phyloP scores from a whole-genome alignment of 371 early-diverging fungal genomes.

The Mucor racemosus region DNA sequence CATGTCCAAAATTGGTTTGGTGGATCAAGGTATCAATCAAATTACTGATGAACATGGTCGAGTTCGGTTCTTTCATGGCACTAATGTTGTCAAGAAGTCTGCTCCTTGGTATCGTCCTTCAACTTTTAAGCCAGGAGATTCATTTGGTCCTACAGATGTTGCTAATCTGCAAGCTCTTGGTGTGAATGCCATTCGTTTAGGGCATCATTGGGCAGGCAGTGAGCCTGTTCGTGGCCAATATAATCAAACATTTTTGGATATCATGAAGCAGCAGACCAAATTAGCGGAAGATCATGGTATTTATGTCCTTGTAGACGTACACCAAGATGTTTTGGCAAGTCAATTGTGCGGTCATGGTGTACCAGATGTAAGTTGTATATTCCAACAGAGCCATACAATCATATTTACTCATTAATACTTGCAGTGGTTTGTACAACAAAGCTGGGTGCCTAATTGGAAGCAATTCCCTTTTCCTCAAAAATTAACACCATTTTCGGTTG shows the following conservation, averaged over 20 bases:
- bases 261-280: conserved; percentile 47
- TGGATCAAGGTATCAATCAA: conserved; percentile 37
- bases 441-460: conserved; percentile 36
- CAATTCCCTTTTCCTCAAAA: conserved; percentile 49
- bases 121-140: conserved; percentile 42
- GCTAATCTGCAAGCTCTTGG: conserved; percentile 45
- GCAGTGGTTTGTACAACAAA: conserved; percentile 50
- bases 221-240: conserved; percentile 62
- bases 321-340: conserved; percentile 49
- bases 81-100: conserved; percentile 47
- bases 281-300: conserved; percentile 50
- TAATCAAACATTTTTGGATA: conserved; percentile 54
- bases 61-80: conserved; percentile 50
- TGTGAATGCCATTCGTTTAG: conserved; percentile 55
- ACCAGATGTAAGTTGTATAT: conserved; percentile 37
- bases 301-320: conserved; percentile 49
- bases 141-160: conserved; percentile 57
- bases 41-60: conserved; percentile 43
- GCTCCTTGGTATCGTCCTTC: conserved; percentile 46
- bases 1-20: conserved; percentile 39
- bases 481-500: conserved; percentile 40
- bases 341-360: conserved; percentile 62
- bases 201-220: conserved; percentile 62
- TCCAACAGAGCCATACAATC: no score
- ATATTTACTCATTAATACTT: neutral